Conservation (phyloP, 2,329 filamentous ascomycete species). For the Penicillium aurantiogriseum region DNA sequence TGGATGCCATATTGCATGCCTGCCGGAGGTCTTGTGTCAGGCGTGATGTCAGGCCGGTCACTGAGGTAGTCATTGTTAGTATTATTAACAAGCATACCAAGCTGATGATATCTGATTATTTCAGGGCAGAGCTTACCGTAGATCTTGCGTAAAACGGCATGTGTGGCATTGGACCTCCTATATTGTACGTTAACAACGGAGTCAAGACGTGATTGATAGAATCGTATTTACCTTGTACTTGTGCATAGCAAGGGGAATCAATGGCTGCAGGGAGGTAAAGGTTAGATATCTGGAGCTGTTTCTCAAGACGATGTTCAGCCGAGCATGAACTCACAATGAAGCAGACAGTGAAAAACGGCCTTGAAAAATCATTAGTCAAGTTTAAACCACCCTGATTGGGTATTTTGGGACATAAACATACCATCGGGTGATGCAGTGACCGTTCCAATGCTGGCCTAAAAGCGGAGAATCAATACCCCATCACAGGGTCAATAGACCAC, state of each 20-base stretch:
- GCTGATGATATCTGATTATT: not conserved
- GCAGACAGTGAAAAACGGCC: conserved; percentile 49
- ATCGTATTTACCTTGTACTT: conserved; percentile 39
- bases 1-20: conserved; percentile 28
- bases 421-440: conserved; percentile 46
- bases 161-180: conserved; percentile 42
- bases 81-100: not conserved
- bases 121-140: conserved; percentile 28
- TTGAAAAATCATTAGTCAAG: conserved; percentile 18
- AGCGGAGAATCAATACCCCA: not conserved
- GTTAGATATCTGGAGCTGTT: conserved; percentile 11
- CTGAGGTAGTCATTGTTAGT: conserved; percentile 18
- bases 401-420: conserved; percentile 19
- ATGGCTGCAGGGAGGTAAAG: conserved; percentile 27
- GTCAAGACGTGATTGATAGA: not conserved
- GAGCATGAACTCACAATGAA: conserved; percentile 37
- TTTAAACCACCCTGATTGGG: not conserved
- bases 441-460: conserved; percentile 45
- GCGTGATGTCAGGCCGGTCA: conserved; percentile 40
- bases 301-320: not conserved
- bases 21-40: conserved; percentile 35
- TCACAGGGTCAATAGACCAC: not conserved
- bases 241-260: conserved; percentile 39
- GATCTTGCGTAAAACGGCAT: conserved; percentile 39
- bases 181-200: not conserved